A percentile compares a stretch with the other conserved stretches of the same genome.
phyloP scores from a whole-genome alignment of 768 basidiomycete species.

The Collybia sordida region DNA sequence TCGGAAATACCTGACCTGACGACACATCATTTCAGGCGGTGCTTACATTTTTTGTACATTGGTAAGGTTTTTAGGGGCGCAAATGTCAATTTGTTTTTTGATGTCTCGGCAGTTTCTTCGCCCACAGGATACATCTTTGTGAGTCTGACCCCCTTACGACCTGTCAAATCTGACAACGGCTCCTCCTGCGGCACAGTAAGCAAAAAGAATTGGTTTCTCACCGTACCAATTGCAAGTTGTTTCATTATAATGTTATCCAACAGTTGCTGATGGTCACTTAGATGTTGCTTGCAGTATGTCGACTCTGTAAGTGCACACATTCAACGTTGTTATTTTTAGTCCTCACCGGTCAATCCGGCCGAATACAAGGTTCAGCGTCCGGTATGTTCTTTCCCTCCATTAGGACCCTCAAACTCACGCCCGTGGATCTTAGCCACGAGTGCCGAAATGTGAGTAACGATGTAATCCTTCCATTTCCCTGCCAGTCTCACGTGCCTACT shows the following conservation, averaged over 20 bases:
- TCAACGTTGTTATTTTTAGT: neutral
- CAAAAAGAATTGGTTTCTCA: slow-evolving; percentile 20
- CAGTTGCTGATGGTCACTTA: neutral
- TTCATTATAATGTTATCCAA: neutral
- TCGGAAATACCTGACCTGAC: neutral
- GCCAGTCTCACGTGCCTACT: neutral
- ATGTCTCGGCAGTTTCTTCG: slow-evolving; percentile 20
- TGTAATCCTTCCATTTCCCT: neutral
- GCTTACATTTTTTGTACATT: slow-evolving; percentile 28
- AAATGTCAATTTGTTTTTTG: neutral
- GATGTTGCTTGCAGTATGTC: slow-evolving; percentile 21
- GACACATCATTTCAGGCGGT: slow-evolving; percentile 13
- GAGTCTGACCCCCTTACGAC: neutral
- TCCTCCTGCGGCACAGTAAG: slow-evolving; percentile 17
- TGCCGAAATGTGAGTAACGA: slow-evolving; percentile 20
- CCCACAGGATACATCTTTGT: slow-evolving; percentile 24
- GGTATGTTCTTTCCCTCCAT: slow-evolving; percentile 5
- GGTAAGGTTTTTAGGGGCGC: slow-evolving; percentile 10
- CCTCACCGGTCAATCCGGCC: neutral
- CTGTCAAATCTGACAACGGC: neutral
- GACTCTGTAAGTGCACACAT: slow-evolving; percentile 16
- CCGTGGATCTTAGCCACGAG: slow-evolving; percentile 13
- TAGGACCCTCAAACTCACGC: neutral
- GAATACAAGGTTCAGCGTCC: slow-evolving; percentile 11
- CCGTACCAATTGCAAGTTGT: slow-evolving; percentile 22